A percentile compares a stretch with the other conserved stretches of the same genome.
phyloP scores from a whole-genome alignment of 176 grass and related monocot species.

The Oryza glumipatula region DNA sequence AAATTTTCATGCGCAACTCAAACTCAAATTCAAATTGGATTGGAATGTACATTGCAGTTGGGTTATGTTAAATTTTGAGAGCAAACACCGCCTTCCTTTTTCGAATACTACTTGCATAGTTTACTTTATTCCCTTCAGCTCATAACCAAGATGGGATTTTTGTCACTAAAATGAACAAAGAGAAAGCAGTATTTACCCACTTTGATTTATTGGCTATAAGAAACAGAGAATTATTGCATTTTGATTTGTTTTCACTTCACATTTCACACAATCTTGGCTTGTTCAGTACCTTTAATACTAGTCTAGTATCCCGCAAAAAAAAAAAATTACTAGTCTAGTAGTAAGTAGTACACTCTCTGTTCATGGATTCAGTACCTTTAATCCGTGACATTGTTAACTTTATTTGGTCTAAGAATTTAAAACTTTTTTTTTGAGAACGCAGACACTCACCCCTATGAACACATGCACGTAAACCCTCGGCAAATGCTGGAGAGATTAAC shows the following conservation, averaged over 20 bases:
- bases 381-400: neutral
- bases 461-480: too few species aligned
- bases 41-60: constrained; percentile 24
- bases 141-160: too few species aligned
- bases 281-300: neutral
- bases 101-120: neutral
- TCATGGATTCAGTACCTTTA: neutral
- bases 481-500: too few species aligned
- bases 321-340: too few species aligned
- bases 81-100: neutral
- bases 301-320: too few species aligned
- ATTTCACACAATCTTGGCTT: neutral
- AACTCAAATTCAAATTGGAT: constrained; percentile 2
- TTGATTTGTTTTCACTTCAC: neutral
- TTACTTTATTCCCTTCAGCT: too few species aligned
- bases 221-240: neutral
- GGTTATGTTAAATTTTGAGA: neutral
- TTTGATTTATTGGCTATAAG: neutral
- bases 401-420: too few species aligned
- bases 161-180: too few species aligned
- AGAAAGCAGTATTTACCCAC: too few species aligned
- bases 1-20: neutral
- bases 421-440: too few species aligned
- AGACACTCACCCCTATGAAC: too few species aligned
- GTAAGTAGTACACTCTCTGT: too few species aligned